Conservation (phyloP, 2,329 filamentous ascomycete genomes). For the Nemania sp. region DNA sequence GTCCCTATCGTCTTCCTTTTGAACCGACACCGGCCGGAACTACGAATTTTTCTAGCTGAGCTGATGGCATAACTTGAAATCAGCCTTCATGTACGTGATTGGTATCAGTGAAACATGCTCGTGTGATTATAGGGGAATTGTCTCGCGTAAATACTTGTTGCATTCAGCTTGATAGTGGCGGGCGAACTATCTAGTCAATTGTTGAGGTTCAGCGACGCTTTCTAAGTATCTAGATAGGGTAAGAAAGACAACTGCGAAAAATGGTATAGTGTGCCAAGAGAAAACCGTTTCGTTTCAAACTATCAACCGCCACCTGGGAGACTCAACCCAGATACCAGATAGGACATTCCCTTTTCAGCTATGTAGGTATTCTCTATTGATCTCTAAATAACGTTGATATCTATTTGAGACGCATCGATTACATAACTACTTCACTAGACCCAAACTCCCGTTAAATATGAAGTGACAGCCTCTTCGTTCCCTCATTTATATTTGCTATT, state of each 20-base stretch:
- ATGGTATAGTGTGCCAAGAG: not conserved
- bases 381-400: not conserved
- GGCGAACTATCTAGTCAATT: not conserved
- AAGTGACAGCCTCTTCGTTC: not conserved
- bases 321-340: conserved; percentile 38
- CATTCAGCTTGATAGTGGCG: not conserved
- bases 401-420: not conserved
- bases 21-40: not conserved
- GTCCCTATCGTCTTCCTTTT: not conserved
- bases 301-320: conserved; percentile 37
- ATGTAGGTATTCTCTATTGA: too few relatives aligned
- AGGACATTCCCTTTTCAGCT: conserved; percentile 4
- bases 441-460: not conserved
- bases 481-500: not conserved
- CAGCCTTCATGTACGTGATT: conserved; percentile 7
- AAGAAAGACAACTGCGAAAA: not conserved
- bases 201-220: not conserved
- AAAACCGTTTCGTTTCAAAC: conserved; percentile 43
- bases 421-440: not conserved
- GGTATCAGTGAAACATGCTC: conserved; percentile 9
- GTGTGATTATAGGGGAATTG: not conserved
- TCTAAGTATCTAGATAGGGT: not conserved
- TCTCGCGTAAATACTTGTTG: not conserved
- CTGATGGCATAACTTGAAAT: not conserved
- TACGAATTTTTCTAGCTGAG: not conserved